Percentiles rank a stretch among this genome's conserved stretches.
Conservation (phyloP, 139 green algal genomes). For the Haematococcus lacustris region DNA sequence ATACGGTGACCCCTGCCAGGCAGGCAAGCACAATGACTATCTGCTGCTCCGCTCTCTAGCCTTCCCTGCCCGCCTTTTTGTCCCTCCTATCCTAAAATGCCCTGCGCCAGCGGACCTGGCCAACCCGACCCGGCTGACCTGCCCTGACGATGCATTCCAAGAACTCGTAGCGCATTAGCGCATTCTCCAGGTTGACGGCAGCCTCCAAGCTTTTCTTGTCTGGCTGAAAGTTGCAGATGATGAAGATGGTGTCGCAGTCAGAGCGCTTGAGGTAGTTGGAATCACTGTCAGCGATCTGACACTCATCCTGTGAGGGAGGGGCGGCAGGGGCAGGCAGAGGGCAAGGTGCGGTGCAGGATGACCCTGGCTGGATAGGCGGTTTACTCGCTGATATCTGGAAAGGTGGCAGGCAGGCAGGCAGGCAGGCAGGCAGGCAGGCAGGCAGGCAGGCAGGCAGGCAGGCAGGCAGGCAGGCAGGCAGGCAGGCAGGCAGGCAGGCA, state of each 20-base stretch:
- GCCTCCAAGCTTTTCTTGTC: constrained; percentile 56
- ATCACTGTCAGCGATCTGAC: constrained; percentile 59
- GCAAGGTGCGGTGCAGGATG: not conserved
- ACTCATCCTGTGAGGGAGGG: constrained; percentile 56
- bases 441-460: too few species aligned
- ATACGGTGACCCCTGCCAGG: not conserved
- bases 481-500: too few species aligned
- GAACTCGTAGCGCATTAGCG: constrained; percentile 69
- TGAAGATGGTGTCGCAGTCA: constrained; percentile 81
- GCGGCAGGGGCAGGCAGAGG: constrained; percentile 41
- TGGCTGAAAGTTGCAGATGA: constrained; percentile 70
- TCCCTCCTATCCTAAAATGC: too few species aligned
- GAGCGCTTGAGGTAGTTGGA: constrained; percentile 56
- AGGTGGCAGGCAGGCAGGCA: not conserved
- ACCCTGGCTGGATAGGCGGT: not conserved
- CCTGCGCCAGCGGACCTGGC: too few species aligned
- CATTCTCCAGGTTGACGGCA: constrained; percentile 55
- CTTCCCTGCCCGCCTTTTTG: too few species aligned
- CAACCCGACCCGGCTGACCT: too few species aligned
- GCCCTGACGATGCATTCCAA: constrained; percentile 59
- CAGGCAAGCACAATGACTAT: not conserved
- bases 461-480: too few species aligned
- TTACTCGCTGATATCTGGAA: too few species aligned
- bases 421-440: too few species aligned
- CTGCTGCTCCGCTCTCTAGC: too few species aligned